phyloP scores from a whole-genome alignment of 495 filamentous ascomycete genomes.

The Aspergillus saccharolyticus region DNA sequence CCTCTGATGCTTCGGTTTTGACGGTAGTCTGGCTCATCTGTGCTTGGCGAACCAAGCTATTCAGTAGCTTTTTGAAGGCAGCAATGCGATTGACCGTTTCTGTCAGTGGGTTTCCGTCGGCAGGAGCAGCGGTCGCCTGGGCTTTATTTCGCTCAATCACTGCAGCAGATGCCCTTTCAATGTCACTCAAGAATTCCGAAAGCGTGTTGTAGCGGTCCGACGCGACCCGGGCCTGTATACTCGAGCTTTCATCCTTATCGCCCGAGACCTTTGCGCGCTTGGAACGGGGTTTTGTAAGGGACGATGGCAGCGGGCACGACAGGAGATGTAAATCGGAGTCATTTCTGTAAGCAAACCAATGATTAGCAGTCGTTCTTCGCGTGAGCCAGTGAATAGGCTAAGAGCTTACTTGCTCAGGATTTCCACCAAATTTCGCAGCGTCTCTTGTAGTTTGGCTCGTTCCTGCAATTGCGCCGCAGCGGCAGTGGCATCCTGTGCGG shows the following conservation, averaged over 20 bases:
- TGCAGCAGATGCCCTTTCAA: conserved; percentile 43
- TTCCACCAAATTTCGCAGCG: conserved; percentile 35
- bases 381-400: background rate
- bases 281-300: conserved; percentile 39
- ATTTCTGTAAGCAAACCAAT: conserved; percentile 30
- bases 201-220: conserved; percentile 40
- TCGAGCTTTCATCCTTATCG: conserved; percentile 33
- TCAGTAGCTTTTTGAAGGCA: conserved; percentile 47
- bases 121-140: conserved; percentile 26
- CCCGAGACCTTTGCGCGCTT: conserved; percentile 47
- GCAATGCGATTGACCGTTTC: conserved; percentile 39
- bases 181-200: conserved; percentile 46
- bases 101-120: conserved; percentile 32
- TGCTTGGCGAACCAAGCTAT: conserved; percentile 43
- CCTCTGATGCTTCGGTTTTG: conserved; percentile 37
- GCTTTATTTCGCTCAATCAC: conserved; percentile 41
- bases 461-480: conserved; percentile 26
- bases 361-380: background rate
- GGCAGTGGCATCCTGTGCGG: conserved; percentile 23
- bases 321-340: conserved; percentile 42
- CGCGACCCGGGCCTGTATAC: conserved; percentile 37
- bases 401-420: conserved; percentile 35
- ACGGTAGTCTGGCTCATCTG: conserved; percentile 33
- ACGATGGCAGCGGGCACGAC: conserved; percentile 37
- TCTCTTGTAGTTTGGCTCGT: conserved; percentile 36